Evolutionary conservation across 495 filamentous ascomycete species (phyloP), one percentile per base, ranked within the genome.

Genomic region (Penicillium lagena): DNA sequence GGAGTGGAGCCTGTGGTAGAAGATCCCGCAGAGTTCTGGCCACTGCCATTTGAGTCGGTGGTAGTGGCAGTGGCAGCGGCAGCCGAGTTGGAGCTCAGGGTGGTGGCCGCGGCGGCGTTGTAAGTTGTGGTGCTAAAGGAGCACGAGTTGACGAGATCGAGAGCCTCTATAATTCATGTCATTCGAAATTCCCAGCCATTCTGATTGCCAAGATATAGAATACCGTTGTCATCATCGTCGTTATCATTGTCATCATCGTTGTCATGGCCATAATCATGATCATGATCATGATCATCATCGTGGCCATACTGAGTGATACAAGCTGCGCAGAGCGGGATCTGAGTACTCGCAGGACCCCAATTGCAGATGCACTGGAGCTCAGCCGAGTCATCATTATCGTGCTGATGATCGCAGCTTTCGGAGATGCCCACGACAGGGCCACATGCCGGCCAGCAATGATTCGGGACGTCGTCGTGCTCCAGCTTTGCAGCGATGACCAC

Each of bases 331-430:
- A 60, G 55, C 8, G 64, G 62, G 15, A 68, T 45, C 11, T 56
- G 50, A 7, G 42, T 58, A 11, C 52, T 42, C 9, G 58, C 58
- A 28, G 46, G 31, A 9, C 52, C 41, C 60, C 56, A 64, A 22
- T 61, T 40, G 35, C 64, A 68, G 35, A 68, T 62, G 30, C 64
- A 66, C 14, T 58, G 27, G 29, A 60, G 49, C 43, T 68, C 62
- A 22, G 53, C 54, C 9, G 40, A 43, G 22, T 22, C 22, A 45
- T 66, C 60, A 41, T 57, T 44, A 38, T 67, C 49, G 36, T 63
- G 41, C 8, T 40, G 45, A 12, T 41, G 33, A 51, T 66, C 55
- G 35, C 64, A 68, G 38, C 43, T 45, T 29, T 54, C 38, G 12
- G 62, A 50, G 39, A 51, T 53, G 30, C 46, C 48, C 30, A 66